phyloP scores from a whole-genome alignment of 1,139 yeast species.

The Suhomyces bokatorum region DNA sequence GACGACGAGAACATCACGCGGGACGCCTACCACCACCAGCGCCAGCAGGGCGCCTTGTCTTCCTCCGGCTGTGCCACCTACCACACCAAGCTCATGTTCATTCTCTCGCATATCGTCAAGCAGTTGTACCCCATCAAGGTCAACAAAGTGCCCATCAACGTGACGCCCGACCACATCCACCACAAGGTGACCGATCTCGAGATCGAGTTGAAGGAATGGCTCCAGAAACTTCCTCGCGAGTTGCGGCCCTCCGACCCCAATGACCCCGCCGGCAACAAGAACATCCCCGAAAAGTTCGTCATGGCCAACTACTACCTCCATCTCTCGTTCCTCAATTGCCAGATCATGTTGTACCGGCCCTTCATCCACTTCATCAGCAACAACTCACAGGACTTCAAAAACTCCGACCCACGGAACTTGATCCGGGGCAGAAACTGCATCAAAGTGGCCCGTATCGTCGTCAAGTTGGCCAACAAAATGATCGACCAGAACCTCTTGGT shows the following conservation, averaged over 20 bases:
- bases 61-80: constrained; percentile 84
- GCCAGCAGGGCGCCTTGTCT: constrained; percentile 52
- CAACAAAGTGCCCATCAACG: constrained; percentile 19
- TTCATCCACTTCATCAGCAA: constrained; percentile 77
- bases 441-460: constrained; percentile 81
- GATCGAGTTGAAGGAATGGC: constrained; percentile 71
- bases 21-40: constrained; percentile 43
- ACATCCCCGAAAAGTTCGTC: constrained; percentile 62
- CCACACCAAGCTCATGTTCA: constrained; percentile 69
- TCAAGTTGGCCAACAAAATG: constrained; percentile 81
- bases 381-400: constrained; percentile 44
- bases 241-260: constrained; percentile 70
- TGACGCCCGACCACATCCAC: constrained; percentile 47
- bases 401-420: constrained; percentile 46
- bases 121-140: constrained; percentile 47
- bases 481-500: constrained; percentile 69
- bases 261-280: constrained; percentile 20
- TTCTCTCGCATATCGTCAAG: constrained; percentile 44
- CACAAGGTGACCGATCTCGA: constrained; percentile 74
- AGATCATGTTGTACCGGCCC: constrained; percentile 84
- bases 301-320: constrained; percentile 79
- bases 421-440: constrained; percentile 84
- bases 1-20: constrained; percentile 88
- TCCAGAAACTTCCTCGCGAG: constrained; percentile 69
- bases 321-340: constrained; percentile 78